Percentiles rank a stretch among this genome's conserved stretches.
Conservation (phyloP, 2,329 filamentous ascomycete genomes). For the Hymenoscyphus infarciens region DNA sequence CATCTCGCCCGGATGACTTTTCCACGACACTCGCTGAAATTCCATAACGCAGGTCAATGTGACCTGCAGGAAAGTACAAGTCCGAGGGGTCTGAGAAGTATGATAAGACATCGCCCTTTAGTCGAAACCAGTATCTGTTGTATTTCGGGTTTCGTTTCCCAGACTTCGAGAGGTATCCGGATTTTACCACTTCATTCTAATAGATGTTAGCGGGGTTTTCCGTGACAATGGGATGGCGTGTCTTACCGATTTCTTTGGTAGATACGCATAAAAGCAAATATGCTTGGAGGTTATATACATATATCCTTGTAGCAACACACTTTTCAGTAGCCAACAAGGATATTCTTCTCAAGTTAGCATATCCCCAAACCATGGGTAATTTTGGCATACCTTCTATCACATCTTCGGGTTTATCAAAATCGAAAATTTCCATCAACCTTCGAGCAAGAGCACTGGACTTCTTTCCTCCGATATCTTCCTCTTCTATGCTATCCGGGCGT, state of each 20-base stretch:
- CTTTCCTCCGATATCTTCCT: conserved; percentile 33
- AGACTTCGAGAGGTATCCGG: conserved; percentile 82
- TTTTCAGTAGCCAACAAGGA: conserved; percentile 89
- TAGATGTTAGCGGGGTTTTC: conserved; percentile 32
- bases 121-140: conserved; percentile 85
- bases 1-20: conserved; percentile 68
- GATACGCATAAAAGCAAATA: conserved; percentile 94
- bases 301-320: conserved; percentile 86
- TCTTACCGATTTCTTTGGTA: conserved; percentile 84
- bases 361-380: background rate
- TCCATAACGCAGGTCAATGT: conserved; percentile 87
- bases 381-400: conserved; percentile 68
- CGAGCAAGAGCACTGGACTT: conserved; percentile 60
- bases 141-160: conserved; percentile 86
- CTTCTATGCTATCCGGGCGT: conserved; percentile 23
- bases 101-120: conserved; percentile 87
- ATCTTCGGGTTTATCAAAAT: conserved; percentile 76
- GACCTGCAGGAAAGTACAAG: conserved; percentile 85
- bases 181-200: conserved; percentile 73
- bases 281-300: conserved; percentile 93
- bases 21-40: conserved; percentile 80
- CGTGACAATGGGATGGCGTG: background rate
- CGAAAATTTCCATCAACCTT: conserved; percentile 78
- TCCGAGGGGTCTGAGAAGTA: conserved; percentile 84
- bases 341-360: conserved; percentile 59